Evolutionary conservation across 2,329 filamentous ascomycete species (phyloP).

Genomic region (Lachnellula cervina): DNA sequence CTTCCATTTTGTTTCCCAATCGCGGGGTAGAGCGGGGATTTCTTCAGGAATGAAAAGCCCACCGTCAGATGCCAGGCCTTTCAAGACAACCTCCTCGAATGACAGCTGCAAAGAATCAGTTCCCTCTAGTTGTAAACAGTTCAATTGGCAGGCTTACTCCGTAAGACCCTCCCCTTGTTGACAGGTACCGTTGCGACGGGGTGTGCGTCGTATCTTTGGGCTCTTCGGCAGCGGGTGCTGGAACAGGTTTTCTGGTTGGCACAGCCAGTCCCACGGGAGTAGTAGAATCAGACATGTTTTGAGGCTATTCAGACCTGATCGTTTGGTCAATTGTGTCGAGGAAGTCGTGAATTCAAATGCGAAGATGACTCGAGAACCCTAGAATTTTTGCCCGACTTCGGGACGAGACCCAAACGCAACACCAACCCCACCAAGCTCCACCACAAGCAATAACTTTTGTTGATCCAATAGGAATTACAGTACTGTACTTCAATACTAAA

Average conservation of each 20-base stretch:
- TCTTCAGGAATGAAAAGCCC: constrained; percentile 86
- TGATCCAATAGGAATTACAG: not conserved
- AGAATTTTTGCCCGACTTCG: not conserved
- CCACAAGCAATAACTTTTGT: not conserved
- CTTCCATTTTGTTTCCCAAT: constrained; percentile 69
- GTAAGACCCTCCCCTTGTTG: constrained; percentile 58
- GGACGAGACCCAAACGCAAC: not conserved
- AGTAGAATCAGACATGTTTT: constrained; percentile 15
- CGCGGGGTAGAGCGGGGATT: constrained; percentile 59
- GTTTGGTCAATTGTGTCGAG: not conserved
- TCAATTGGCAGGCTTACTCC: constrained; percentile 41
- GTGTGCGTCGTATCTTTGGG: constrained; percentile 32
- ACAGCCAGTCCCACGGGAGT: constrained; percentile 21
- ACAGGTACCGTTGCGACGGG: constrained; percentile 56
- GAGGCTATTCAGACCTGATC: not conserved
- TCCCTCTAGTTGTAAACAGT: constrained; percentile 9
- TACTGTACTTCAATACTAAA: no score
- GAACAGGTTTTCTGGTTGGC: constrained; percentile 15
- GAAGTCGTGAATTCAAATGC: not conserved
- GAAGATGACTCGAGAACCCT: not conserved
- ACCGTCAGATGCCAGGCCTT: constrained; percentile 80
- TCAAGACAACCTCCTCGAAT: constrained; percentile 87
- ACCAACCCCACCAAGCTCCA: not conserved
- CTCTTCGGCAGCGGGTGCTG: constrained; percentile 12
- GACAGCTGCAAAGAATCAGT: constrained; percentile 56